phyloP scores from a whole-genome alignment of 768 basidiomycete species.

The Termitomyces heimii region DNA sequence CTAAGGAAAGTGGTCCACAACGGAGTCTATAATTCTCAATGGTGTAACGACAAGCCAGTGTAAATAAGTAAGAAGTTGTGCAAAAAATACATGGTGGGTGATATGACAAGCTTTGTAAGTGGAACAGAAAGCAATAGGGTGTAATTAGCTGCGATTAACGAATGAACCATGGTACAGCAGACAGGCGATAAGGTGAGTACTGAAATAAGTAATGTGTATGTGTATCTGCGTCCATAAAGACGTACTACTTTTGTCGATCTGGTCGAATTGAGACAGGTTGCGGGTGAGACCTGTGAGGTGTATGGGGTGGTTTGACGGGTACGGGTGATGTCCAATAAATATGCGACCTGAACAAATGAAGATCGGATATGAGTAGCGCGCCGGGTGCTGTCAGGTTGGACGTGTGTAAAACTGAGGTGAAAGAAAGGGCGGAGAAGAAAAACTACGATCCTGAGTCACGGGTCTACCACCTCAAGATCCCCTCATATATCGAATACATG shows the following conservation, averaged over 20 bases:
- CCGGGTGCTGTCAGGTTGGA: background rate
- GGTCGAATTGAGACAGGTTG: background rate
- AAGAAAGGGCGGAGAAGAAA: too few relatives aligned
- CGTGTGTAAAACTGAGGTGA: background rate
- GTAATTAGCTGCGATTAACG: conserved; percentile 2
- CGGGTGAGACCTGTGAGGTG: too few relatives aligned
- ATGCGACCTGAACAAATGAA: background rate
- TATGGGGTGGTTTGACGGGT: background rate
- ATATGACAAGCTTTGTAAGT: background rate
- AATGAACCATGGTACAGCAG: background rate
- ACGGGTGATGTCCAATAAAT: background rate
- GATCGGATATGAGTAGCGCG: background rate
- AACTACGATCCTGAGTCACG: background rate
- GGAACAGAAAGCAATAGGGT: background rate
- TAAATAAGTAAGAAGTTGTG: background rate
- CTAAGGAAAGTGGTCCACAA: background rate
- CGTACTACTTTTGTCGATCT: conserved; percentile 2
- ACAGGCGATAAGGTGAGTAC: conserved; percentile 2
- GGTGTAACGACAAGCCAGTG: background rate
- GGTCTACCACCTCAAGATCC: conserved; percentile 55
- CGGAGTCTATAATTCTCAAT: background rate
- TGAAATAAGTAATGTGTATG: conserved; percentile 1
- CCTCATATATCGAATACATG: conserved; percentile 96
- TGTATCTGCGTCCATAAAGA: background rate
- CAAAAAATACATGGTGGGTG: background rate